Evolutionary conservation across 2,329 filamentous ascomycete genomes (phyloP), one percentile per base, ranked within the genome.

Genomic region (Cordyceps cicadae): DNA sequence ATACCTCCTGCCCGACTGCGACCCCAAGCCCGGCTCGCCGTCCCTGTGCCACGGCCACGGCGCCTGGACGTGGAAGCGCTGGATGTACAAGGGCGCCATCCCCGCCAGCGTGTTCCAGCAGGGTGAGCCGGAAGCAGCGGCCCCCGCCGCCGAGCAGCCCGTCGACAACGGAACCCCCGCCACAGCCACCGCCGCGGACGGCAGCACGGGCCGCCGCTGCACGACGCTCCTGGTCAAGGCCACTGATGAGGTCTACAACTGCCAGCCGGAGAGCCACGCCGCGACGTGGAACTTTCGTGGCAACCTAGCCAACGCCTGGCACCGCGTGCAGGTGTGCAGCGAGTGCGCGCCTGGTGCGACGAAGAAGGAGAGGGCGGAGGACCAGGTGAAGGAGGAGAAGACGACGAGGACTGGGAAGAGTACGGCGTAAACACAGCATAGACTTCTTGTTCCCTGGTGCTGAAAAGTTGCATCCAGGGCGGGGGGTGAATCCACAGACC

Each of bases 291-390:
- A 88, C 63, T 74, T 85, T 41, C 76, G 85, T 2, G 86, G 85
- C 0, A 87, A 87, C 68, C 74, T 87, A 59, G 83, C 84, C 2
- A 87, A 82, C n/a, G 85, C 84, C 1, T 88, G 85, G 85, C 84
- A 88, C 68, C 79, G 84, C 2, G 75, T 87, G 3, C 71, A 67
- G 52, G 66, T 77, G 3, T 75, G 70, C 37, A 67, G 71, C 12
- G 72, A 75, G 45, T 72, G 72, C 57, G 62, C 67, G 1, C 34
- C 34, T 37, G 12, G 11, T 37, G 14, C 3, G 24, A 50, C 12
- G 21, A n/a, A 48, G 15, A 53, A 21, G 2, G 17, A 48, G 15
- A 53, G 21, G 2, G 17, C 41, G 19, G 21, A 55, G 26, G 19
- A 29, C 29, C 29, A 7, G 3, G 29, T 7, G 3, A 50, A 26